These are phyloP conservation scores for Micractinium sp. DNA, from an alignment of 139 green algal species.

Conservation along the genomic window DNA sequence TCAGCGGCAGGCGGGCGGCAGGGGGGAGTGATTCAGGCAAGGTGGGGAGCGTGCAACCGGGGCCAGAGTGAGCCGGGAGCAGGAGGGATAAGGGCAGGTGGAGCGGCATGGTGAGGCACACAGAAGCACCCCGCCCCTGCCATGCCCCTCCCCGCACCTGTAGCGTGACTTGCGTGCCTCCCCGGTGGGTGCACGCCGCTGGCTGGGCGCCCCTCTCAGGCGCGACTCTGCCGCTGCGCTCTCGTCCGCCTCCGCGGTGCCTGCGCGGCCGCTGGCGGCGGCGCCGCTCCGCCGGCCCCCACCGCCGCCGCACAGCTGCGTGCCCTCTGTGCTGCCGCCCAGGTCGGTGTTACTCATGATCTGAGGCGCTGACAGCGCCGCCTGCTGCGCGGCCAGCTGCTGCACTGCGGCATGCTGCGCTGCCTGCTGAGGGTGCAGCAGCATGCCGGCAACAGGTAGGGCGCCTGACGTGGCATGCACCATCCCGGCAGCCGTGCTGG, in stretches of 20 bases:
- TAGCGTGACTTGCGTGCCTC: conserved; percentile 10
- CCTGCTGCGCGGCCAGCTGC: neutral
- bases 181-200: neutral
- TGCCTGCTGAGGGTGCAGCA: neutral
- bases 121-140: neutral
- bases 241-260: neutral
- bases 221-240: conserved; percentile 11
- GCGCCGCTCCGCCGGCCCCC: neutral
- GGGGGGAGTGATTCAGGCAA: no score
- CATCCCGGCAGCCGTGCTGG: neutral
- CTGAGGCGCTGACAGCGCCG: neutral
- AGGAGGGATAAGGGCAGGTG: neutral
- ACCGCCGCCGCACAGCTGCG: conserved; percentile 1
- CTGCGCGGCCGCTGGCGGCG: neutral
- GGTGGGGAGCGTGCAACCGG: neutral
- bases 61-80: neutral
- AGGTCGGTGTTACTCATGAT: conserved; percentile 32
- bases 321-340: conserved; percentile 25
- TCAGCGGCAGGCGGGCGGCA: neutral
- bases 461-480: neutral
- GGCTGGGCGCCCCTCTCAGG: neutral
- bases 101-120: neutral
- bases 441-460: neutral
- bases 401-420: neutral
- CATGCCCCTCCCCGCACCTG: neutral